Conservation (phyloP, 2,329 filamentous ascomycete genomes). For the Fusarium pininemorale region DNA sequence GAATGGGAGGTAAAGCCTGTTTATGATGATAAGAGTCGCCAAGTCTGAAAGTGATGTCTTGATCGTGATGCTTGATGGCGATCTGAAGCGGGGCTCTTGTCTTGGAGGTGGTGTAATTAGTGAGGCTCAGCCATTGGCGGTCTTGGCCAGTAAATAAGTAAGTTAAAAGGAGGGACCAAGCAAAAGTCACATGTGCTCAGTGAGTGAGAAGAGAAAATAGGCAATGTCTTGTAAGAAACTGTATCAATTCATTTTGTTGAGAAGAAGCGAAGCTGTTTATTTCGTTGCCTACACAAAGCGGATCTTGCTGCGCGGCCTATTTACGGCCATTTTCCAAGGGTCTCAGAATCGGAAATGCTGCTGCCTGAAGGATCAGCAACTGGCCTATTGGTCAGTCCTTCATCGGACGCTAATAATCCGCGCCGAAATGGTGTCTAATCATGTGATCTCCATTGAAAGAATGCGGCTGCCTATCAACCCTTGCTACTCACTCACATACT, state of each 20-base stretch:
- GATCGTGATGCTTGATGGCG: constrained; percentile 18
- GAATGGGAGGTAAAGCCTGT: background rate
- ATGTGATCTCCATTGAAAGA: constrained; percentile 4
- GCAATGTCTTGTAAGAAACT: background rate
- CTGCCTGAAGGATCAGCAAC: constrained; percentile 39
- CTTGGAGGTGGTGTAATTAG: constrained; percentile 3
- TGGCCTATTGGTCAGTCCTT: background rate
- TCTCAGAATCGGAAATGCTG: constrained; percentile 36
- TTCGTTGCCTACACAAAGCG: constrained; percentile 45
- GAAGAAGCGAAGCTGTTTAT: constrained; percentile 31
- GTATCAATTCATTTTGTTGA: constrained; percentile 23
- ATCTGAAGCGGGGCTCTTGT: constrained; percentile 28
- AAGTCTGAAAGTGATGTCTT: constrained; percentile 19
- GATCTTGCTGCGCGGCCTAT: constrained; percentile 40
- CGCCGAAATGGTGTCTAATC: background rate
- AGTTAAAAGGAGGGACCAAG: too few relatives aligned
- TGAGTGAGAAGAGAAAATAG: background rate
- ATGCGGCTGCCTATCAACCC: constrained; percentile 25
- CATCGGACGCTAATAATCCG: background rate
- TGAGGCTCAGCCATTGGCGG: constrained; percentile 28
- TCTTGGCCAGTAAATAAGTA: background rate
- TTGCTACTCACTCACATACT: background rate
- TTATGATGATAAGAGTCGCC: background rate
- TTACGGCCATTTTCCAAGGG: constrained; percentile 39
- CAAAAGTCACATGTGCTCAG: constrained; percentile 4